These are phyloP conservation scores for Trichoderma erinaceum DNA, from an alignment of 495 filamentous ascomycete species.

Conservation along the genomic window DNA sequence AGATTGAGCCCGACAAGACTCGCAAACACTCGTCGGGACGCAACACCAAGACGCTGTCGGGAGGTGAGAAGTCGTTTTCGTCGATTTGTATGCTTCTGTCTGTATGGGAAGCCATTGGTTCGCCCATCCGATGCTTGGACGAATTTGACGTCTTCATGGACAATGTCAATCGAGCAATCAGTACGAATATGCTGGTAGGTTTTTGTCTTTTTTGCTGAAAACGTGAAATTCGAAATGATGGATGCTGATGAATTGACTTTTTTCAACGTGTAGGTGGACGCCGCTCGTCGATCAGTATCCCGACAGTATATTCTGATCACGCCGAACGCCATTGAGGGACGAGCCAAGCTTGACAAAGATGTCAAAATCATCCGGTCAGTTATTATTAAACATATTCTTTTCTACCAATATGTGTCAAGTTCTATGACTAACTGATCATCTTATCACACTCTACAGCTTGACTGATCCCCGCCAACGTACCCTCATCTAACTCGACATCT, in stretches of 20 bases:
- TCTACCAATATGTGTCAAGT: neutral
- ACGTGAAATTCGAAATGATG: neutral
- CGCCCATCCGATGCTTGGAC: slow-evolving; percentile 87
- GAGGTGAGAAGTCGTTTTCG: slow-evolving; percentile 96
- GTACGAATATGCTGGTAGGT: slow-evolving; percentile 89
- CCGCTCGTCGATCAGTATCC: slow-evolving; percentile 76
- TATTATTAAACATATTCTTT: neutral
- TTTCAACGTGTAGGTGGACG: slow-evolving; percentile 54
- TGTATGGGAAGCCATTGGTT: slow-evolving; percentile 98
- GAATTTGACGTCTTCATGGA: slow-evolving; percentile 99
- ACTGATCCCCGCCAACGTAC: slow-evolving; percentile 53
- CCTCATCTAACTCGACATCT: slow-evolving; percentile 23
- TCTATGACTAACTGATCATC: slow-evolving; percentile 11
- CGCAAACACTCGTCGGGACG: slow-evolving; percentile 57
- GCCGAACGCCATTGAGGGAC: slow-evolving; percentile 77
- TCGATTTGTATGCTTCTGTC: slow-evolving; percentile 88
- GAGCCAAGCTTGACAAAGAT: slow-evolving; percentile 58
- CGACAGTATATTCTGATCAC: slow-evolving; percentile 97
- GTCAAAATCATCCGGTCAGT: slow-evolving; percentile 79
- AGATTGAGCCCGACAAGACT: slow-evolving; percentile 78
- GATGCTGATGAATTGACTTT: slow-evolving; percentile 6
- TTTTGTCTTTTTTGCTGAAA: neutral
- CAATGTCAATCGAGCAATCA: slow-evolving; percentile 86
- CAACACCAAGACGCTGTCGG: slow-evolving; percentile 84
- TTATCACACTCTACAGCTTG: slow-evolving; percentile 34